Evolutionary conservation across 371 early-diverging fungal species (phyloP), one percentile per base, ranked within the genome.

Genomic region (Mortierella sp.): DNA sequence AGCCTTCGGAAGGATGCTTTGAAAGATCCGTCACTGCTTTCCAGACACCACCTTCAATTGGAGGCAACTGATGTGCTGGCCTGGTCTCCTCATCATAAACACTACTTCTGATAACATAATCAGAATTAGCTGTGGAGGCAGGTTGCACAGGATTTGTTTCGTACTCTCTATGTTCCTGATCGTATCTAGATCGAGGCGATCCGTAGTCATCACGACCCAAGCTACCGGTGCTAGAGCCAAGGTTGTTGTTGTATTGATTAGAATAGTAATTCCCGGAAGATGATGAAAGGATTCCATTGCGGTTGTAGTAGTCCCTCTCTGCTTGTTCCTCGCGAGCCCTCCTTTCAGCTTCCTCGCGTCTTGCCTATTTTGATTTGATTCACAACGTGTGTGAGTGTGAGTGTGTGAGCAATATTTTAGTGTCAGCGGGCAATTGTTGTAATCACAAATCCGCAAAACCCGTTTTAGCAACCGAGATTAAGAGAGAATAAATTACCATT

Each of bases 1-100:
- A 88, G 21, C 93, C 93, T 78, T 96, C 94, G 0, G 87, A 86
- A 2, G 88, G 87, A 53, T 94, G 92, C 61, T 86, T 86, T 38
- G 85, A 77, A n/a, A 94, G 84, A 1, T 82, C 67, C 15, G 78
- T 77, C 22, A 92, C 71, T 2, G 91, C 89, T 58, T 87, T 85
- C 81, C 90, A 84, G 19, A 91, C 86, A 15, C 92, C 91, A n/a
- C 89, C 88, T 60, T 88, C 86, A 72, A 92, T 85, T 8, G 91
- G 90, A 2, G 90, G 85, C 84, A 92, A 81, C 76, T 90, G 90
- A 53, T 92, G 86, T 9, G 68, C 66, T 6, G 92, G 91, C 41
- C 91, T 77, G 48, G 84, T 86, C 7, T 86, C 83, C 32, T 87
- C 89, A 65, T 92, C 90, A 58, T 90, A 89, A 28, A 90, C 86